Evolutionary conservation across 768 basidiomycete species (phyloP).

Genomic region (Russula compacta): DNA sequence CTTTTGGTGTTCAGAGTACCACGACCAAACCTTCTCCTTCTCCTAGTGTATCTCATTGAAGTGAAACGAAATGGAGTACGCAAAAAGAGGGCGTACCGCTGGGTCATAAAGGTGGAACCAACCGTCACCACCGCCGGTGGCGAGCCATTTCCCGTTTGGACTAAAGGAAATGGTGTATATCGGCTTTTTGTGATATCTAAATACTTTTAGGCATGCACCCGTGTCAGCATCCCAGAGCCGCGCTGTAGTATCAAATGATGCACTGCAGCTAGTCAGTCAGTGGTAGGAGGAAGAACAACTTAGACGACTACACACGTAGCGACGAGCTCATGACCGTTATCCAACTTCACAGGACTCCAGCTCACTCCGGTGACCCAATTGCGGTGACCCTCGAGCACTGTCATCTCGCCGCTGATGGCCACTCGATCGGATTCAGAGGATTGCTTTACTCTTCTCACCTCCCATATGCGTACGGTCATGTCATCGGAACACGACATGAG

Average conservation of each 20-base stretch:
- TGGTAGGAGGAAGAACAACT: not conserved
- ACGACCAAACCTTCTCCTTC: constrained; percentile 19
- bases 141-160: constrained; percentile 61
- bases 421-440: constrained; percentile 19
- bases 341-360: constrained; percentile 54
- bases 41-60: not conserved
- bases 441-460: constrained; percentile 39
- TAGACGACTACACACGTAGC: constrained; percentile 48
- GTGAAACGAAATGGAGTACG: not conserved
- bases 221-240: constrained; percentile 77
- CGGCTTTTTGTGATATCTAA: constrained; percentile 60
- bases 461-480: constrained; percentile 69
- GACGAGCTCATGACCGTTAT: constrained; percentile 48
- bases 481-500: constrained; percentile 82
- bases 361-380: constrained; percentile 55
- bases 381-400: constrained; percentile 53
- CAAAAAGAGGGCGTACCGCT: constrained; percentile 36
- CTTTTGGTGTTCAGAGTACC: constrained; percentile 14
- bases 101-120: constrained; percentile 64
- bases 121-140: constrained; percentile 75
- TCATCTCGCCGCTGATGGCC: constrained; percentile 25
- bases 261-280: constrained; percentile 32
- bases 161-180: constrained; percentile 72
- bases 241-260: constrained; percentile 73
- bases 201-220: constrained; percentile 63